A percentile compares a stretch with the other conserved stretches of the same genome.
These are phyloP conservation scores for Colletotrichum truncatum DNA, from an alignment of 2,329 filamentous ascomycete species.

Conservation along the genomic window DNA sequence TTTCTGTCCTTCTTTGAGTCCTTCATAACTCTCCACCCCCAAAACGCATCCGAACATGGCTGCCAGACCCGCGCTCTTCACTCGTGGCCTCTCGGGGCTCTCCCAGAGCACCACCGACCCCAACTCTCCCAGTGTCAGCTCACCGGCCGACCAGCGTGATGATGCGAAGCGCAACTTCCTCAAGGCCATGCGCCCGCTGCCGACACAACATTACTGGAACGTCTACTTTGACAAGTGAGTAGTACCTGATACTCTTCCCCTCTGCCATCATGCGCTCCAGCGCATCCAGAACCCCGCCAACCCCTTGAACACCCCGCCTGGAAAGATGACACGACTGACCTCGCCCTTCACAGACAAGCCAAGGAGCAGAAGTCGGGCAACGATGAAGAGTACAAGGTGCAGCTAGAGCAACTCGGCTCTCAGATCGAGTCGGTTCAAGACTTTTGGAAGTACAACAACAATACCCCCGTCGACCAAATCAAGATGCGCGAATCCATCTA, in stretches of 20 bases:
- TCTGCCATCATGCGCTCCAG: not conserved
- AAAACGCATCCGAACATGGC: slow-evolving; percentile 56
- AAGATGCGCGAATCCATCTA: slow-evolving; percentile 82
- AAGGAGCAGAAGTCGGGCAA: slow-evolving; percentile 52
- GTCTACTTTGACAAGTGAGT: slow-evolving; percentile 72
- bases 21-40: not conserved
- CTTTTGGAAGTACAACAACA: slow-evolving; percentile 86
- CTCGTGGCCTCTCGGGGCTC: slow-evolving; percentile 69
- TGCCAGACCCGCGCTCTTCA: slow-evolving; percentile 66
- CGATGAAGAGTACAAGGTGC: slow-evolving; percentile 57
- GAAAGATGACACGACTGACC: not conserved
- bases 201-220: slow-evolving; percentile 83
- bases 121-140: slow-evolving; percentile 68
- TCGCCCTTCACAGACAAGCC: slow-evolving; percentile 44
- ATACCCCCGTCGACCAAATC: slow-evolving; percentile 79
- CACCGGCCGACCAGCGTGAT: slow-evolving; percentile 78
- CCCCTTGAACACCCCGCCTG: not conserved
- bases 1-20: not conserved
- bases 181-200: slow-evolving; percentile 75
- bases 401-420: slow-evolving; percentile 69
- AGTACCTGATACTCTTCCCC: not conserved
- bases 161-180: slow-evolving; percentile 86
- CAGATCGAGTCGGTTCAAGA: slow-evolving; percentile 85
- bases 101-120: slow-evolving; percentile 64
- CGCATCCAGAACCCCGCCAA: not conserved